Conservation (phyloP, 2,329 filamentous ascomycete genomes). For the Scytalidium sp. region DNA sequence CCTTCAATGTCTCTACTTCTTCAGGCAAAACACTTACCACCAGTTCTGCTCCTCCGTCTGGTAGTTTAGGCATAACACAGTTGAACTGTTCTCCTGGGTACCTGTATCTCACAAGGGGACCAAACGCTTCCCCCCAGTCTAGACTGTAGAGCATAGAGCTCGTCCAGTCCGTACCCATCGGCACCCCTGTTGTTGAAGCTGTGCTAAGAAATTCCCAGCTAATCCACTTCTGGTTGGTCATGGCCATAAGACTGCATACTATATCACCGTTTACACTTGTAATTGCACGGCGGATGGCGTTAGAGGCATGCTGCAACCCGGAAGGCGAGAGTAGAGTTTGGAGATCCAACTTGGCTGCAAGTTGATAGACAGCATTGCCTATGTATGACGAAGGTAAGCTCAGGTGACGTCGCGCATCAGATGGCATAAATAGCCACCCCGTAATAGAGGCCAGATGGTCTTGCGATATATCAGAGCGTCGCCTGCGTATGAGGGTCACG, state of each 20-base stretch:
- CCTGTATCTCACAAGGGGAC: conserved; percentile 8
- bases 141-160: conserved; percentile 7
- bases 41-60: conserved; percentile 9
- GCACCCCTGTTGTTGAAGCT: conserved; percentile 4
- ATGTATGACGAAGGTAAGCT: conserved; percentile 6
- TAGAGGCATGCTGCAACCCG: conserved; percentile 5
- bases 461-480: conserved; percentile 1
- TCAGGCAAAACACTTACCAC: conserved; percentile 4
- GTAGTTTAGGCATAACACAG: conserved; percentile 8
- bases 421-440: conserved; percentile 7
- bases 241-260: conserved; percentile 5
- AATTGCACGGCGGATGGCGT: conserved; percentile 8
- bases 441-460: conserved; percentile 1
- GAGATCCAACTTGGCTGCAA: conserved; percentile 3
- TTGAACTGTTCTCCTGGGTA: conserved; percentile 5
- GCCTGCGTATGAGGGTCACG: conserved; percentile 8
- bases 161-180: conserved; percentile 12
- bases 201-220: conserved; percentile 8
- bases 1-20: conserved; percentile 6
- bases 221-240: conserved; percentile 7
- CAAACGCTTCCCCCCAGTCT: conserved; percentile 12
- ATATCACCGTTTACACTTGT: conserved; percentile 1
- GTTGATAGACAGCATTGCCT: conserved; percentile 12
- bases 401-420: conserved; percentile 10
- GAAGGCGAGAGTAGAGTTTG: conserved; percentile 5